A percentile compares a stretch with the other conserved stretches of the same genome.
These are phyloP conservation scores for Dothistroma pini DNA, from an alignment of 2,329 filamentous ascomycete species.

Conservation along the genomic window DNA sequence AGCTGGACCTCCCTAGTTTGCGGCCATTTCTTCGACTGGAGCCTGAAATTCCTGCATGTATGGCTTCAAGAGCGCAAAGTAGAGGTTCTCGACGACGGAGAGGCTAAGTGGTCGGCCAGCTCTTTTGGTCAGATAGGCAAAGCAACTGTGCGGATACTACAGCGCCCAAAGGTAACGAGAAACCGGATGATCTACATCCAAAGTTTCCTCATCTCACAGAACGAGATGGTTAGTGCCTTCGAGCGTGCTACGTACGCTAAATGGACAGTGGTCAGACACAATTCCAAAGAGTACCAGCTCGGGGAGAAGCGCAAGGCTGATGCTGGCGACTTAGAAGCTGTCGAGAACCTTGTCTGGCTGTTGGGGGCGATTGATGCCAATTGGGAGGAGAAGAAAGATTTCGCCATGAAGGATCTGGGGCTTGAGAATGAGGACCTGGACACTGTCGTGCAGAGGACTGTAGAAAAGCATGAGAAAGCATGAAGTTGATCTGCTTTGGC, in stretches of 20 bases:
- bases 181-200: conserved; percentile 59
- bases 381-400: conserved; percentile 35
- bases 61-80: conserved; percentile 49
- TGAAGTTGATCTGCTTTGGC: background rate
- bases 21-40: conserved; percentile 61
- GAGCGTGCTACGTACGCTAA: conserved; percentile 53
- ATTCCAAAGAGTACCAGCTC: conserved; percentile 32
- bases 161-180: conserved; percentile 49
- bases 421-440: conserved; percentile 41
- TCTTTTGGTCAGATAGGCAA: conserved; percentile 52
- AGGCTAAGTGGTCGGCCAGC: conserved; percentile 50
- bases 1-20: conserved; percentile 59
- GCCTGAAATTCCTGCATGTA: conserved; percentile 54
- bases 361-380: conserved; percentile 33
- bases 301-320: conserved; percentile 36
- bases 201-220: conserved; percentile 57
- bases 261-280: conserved; percentile 47
- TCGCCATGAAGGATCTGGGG: conserved; percentile 42
- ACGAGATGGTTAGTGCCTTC: conserved; percentile 52
- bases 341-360: conserved; percentile 33
- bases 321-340: conserved; percentile 34
- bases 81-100: conserved; percentile 56
- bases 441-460: conserved; percentile 32
- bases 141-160: conserved; percentile 51
- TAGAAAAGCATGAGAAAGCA: conserved; percentile 22